Evolutionary conservation across 257 asterid species (phyloP), one percentile per base, ranked within the genome.

Genomic region (Fraxinus americana): DNA sequence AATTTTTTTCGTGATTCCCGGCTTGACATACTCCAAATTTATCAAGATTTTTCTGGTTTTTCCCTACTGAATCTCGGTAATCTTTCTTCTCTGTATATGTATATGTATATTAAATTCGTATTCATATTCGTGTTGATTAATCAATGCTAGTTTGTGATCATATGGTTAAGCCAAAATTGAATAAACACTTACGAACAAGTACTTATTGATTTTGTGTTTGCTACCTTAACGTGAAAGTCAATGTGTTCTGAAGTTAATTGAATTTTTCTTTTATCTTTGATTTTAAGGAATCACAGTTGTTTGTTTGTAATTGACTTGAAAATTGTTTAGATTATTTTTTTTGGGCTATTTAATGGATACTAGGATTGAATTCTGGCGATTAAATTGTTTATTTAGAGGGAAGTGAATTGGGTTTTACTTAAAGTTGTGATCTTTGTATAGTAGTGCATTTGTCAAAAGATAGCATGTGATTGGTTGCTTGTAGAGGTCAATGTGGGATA

Each of bases 381-480:
- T 63, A 25, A 11, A 11, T 25, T 63, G 17, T 25, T 25, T 25
- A 63, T 9, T n/a, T 63, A 63, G 32, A 25, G 69, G 69, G 69
- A 25, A 23, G 5, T 63, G 17, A 63, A 8, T 63, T 63, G 35
- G 35, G 69, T 63, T 63, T 23, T 23, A 71, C 50, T 6, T 27
- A 16, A 74, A 77, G 32, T 27, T 65, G 57, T 67, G 41, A 72
- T 71, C 74, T 75, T 74, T 81, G 43, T 52, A 57, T 45, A 13
- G 10, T 66, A 76, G n/a, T 71, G 78, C 72, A 71, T 75, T 41
- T 77, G 83, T 84, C 88, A 77, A 87, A 79, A 80, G 68, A 32
- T 81, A 32, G 79, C 89, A 85, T 79, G 73, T 85, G 91, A 70
- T 34, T 63, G 72, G 70, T 81, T 78, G 69, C 69, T 57, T 72